Conservation (phyloP, 768 basidiomycete genomes). For the Kwoniella bestiolae region DNA sequence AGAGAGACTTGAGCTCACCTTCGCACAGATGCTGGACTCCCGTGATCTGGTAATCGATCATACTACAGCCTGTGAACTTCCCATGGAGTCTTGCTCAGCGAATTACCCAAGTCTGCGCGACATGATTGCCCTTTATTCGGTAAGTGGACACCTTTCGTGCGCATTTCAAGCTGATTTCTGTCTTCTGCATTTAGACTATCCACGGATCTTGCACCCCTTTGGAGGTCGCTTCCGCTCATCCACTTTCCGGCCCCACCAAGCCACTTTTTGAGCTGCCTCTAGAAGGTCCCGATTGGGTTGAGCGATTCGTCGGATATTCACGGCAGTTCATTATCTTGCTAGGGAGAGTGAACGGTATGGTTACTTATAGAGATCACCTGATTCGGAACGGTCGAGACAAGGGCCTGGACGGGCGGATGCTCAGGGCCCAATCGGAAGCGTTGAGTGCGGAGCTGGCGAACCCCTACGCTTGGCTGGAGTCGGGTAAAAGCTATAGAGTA, state of each 20-base stretch:
- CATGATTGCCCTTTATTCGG: conserved; percentile 24
- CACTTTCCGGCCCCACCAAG: not conserved
- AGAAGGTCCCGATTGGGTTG: conserved; percentile 20
- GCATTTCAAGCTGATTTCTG: no score
- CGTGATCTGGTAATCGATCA: conserved; percentile 16
- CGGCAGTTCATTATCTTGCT: conserved; percentile 16
- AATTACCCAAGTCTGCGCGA: conserved; percentile 21
- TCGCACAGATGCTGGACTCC: conserved; percentile 24
- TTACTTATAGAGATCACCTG: conserved; percentile 1
- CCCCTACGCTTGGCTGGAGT: not conserved
- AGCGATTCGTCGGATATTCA: conserved; percentile 21
- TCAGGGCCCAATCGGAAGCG: not conserved
- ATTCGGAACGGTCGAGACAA: not conserved
- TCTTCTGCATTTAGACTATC: no score
- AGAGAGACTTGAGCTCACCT: no score
- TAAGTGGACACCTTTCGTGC: no score
- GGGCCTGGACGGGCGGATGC: not conserved
- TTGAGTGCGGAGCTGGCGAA: not conserved
- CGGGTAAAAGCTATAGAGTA: conserved; percentile 11
- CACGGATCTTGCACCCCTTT: conserved; percentile 13
- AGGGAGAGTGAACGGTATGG: conserved; percentile 15
- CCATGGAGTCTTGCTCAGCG: not conserved
- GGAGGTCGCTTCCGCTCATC: not conserved
- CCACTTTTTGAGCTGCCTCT: not conserved
- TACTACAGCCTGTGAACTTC: not conserved